Conservation (phyloP, 805 yeast species). For the Candida dendrica region DNA sequence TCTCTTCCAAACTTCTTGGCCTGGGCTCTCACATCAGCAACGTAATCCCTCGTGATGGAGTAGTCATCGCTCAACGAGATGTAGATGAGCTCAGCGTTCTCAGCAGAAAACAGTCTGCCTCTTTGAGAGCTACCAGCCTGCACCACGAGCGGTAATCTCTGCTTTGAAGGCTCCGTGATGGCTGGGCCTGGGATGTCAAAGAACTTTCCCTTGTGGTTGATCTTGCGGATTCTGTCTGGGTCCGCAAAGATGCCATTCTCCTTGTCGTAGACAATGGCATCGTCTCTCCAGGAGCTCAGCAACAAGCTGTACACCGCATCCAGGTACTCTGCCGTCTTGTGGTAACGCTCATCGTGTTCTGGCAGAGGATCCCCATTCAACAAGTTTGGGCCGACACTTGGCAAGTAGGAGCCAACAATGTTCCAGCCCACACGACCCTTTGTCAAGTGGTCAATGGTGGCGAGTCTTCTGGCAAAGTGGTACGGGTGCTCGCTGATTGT, state of each 20-base stretch:
- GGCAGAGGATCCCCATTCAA: slow-evolving; percentile 27
- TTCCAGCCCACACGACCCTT: slow-evolving; percentile 37
- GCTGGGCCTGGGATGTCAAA: slow-evolving; percentile 36
- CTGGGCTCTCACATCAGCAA: slow-evolving; percentile 22
- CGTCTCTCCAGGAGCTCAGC: slow-evolving; percentile 37
- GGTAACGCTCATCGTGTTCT: slow-evolving; percentile 34
- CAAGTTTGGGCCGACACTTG: slow-evolving; percentile 28
- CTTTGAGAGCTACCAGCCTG: slow-evolving; percentile 37
- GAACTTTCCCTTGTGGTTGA: slow-evolving; percentile 32
- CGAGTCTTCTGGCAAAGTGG: slow-evolving; percentile 30
- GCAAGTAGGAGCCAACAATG: slow-evolving; percentile 31
- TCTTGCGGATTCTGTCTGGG: slow-evolving; percentile 30
- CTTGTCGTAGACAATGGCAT: slow-evolving; percentile 21
- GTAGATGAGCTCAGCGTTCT: slow-evolving; percentile 34
- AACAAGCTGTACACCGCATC: slow-evolving; percentile 33
- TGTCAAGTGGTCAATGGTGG: slow-evolving; percentile 33
- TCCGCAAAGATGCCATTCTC: slow-evolving; percentile 26
- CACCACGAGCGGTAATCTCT: slow-evolving; percentile 34
- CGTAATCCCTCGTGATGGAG: slow-evolving; percentile 15
- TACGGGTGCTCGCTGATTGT: slow-evolving; percentile 35
- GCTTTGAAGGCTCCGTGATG: slow-evolving; percentile 36
- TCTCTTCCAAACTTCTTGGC: slow-evolving; percentile 28
- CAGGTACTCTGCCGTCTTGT: slow-evolving; percentile 33
- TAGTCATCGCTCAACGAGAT: slow-evolving; percentile 26
- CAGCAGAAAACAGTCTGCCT: slow-evolving; percentile 34